Evolutionary conservation across 1,284 basidiomycete genomes (phyloP), one percentile per base, ranked within the genome.

Genomic region (Pseudozyma flocculosa): DNA sequence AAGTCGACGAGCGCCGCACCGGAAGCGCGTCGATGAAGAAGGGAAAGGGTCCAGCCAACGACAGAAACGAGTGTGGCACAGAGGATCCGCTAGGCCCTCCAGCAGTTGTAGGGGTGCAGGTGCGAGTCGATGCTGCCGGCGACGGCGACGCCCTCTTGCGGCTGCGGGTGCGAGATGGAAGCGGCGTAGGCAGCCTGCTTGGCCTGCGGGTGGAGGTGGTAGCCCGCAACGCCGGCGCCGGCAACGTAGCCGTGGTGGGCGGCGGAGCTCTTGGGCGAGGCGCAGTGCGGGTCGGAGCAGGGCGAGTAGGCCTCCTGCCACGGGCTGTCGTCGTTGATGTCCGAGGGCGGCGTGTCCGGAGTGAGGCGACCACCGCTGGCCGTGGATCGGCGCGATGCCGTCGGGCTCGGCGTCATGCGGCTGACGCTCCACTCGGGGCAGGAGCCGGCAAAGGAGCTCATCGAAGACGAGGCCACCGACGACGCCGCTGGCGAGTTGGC

Each of bases 321-420:
- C 11, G 44, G 40, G 29, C 29, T 22, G 21, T 46, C 44, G 13
- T 29, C 26, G 39, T 57, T 55, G 8, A 75, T 24, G 39, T 77
- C 75, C 21, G 68, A 70, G 7, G 66, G 45, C 1, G 73, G 72
- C 5, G 73, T 75, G 39, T 73, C 63, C 11, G 75, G 73, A 9
- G 75, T 73, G n/a, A 64, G 67, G 38, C 65, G 59, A 43, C 73
- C 75, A 44, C 73, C 73, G 47, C 53, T 56, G 50, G 68, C 50
- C 57, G 45, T 44, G 26, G 50, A 61, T 11, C 32, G 32, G 17
- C 60, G 45, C 29, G 56, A 68, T 2, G 63, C 64, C 45, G 54
- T 66, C 13, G 68, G 64, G 36, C 63, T 68, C 1, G 71, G 67
- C 3, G 66, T 68, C 13, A 61, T 55, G 24, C 57, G 63, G 2